These are phyloP conservation scores for Sporothrix protearum DNA, from an alignment of 2,329 filamentous ascomycete genomes.

Conservation along the genomic window DNA sequence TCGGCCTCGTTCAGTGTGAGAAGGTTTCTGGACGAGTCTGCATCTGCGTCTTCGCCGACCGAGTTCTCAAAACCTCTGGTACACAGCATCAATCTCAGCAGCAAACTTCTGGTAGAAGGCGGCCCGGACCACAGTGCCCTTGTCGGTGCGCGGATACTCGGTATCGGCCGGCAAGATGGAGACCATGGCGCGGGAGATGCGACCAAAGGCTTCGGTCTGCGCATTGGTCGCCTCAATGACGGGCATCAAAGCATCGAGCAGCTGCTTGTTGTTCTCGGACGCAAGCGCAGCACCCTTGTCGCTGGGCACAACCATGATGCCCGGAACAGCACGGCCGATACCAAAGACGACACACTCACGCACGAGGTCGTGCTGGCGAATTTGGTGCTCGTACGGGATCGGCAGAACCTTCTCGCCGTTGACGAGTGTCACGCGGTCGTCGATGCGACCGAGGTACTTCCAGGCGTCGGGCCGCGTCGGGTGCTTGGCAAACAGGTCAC, in stretches of 20 bases:
- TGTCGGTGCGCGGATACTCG: slow-evolving; percentile 50
- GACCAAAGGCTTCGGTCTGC: slow-evolving; percentile 35
- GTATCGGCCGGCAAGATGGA: slow-evolving; percentile 44
- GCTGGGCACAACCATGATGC: slow-evolving; percentile 44
- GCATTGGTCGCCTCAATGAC: slow-evolving; percentile 37
- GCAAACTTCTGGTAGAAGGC: slow-evolving; percentile 46
- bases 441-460: slow-evolving; percentile 39
- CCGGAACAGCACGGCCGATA: slow-evolving; percentile 43
- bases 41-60: not conserved
- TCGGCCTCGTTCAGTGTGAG: slow-evolving; percentile 30
- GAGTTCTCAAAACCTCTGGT: slow-evolving; percentile 33
- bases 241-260: slow-evolving; percentile 52
- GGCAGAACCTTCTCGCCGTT: slow-evolving; percentile 50
- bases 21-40: not conserved
- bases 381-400: slow-evolving; percentile 48
- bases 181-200: slow-evolving; percentile 49
- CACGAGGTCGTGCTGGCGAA: slow-evolving; percentile 45
- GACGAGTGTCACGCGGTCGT: slow-evolving; percentile 43
- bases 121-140: slow-evolving; percentile 51
- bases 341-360: slow-evolving; percentile 54
- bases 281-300: slow-evolving; percentile 35
- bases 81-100: slow-evolving; percentile 42
- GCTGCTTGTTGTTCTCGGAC: slow-evolving; percentile 39
- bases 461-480: slow-evolving; percentile 36
- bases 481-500: slow-evolving; percentile 40